phyloP scores from a whole-genome alignment of 768 basidiomycete genomes.

The Epithele typhae region DNA sequence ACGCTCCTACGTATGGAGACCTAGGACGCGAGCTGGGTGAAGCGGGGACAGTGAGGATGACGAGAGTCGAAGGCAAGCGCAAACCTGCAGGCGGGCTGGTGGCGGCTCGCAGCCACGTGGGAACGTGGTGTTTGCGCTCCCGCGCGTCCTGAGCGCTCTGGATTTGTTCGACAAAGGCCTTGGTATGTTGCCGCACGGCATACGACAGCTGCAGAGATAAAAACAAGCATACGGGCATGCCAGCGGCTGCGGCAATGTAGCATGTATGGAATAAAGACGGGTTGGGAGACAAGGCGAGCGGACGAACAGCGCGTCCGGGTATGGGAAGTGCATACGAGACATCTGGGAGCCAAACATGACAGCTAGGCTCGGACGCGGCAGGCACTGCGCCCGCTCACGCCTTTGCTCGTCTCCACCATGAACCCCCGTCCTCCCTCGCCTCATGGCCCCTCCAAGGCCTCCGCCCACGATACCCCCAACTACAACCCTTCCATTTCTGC shows the following conservation, averaged over 20 bases:
- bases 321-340: constrained; percentile 29
- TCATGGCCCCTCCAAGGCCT: constrained; percentile 22
- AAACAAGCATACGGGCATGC: too few species aligned
- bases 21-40: not conserved
- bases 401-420: constrained; percentile 52
- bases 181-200: too few species aligned
- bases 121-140: too few species aligned
- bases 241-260: too few species aligned
- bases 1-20: constrained; percentile 2
- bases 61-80: constrained; percentile 5
- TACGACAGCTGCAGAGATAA: too few species aligned
- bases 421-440: constrained; percentile 48
- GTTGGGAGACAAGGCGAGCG: too few species aligned
- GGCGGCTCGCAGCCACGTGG: constrained; percentile 11
- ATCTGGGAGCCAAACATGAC: constrained; percentile 33
- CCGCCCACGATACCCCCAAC: constrained; percentile 7
- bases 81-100: constrained; percentile 3
- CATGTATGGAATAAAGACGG: too few species aligned
- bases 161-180: too few species aligned
- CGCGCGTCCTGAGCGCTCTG: too few species aligned
- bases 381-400: constrained; percentile 27
- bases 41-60: constrained; percentile 7
- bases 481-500: constrained; percentile 5
- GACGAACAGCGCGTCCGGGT: constrained; percentile 36
- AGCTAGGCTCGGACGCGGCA: constrained; percentile 16